Percentiles rank a stretch among this genome's conserved stretches.
Evolutionary conservation across 1,284 basidiomycete species (phyloP).

Genomic region (Cutaneotrichosporon mucoides): DNA sequence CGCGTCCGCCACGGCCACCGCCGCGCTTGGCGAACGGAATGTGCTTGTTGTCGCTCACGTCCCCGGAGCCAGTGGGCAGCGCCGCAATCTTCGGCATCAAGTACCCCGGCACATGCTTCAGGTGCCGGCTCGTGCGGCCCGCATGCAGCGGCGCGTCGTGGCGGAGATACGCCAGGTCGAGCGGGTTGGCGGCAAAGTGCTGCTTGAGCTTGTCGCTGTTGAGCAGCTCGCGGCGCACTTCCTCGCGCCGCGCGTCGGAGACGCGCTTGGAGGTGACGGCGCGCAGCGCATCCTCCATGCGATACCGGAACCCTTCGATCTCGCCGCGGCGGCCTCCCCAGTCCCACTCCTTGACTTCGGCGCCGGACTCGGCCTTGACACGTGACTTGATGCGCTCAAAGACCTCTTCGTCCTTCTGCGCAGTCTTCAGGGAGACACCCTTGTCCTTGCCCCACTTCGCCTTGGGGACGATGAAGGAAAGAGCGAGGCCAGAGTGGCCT

Average conservation of each 20-base stretch:
- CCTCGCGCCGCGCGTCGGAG: constrained; percentile 87
- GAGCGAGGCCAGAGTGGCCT: constrained; percentile 84
- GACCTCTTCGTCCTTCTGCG: constrained; percentile 69
- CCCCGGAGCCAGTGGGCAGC: constrained; percentile 37
- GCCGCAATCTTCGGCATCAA: constrained; percentile 76
- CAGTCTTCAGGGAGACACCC: constrained; percentile 56
- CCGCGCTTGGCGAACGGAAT: constrained; percentile 39
- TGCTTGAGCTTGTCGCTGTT: constrained; percentile 97
- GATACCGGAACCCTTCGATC: constrained; percentile 94
- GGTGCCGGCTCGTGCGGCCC: constrained; percentile 78
- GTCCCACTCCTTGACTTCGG: constrained; percentile 85
- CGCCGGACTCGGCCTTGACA: constrained; percentile 63
- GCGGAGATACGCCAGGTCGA: constrained; percentile 85
- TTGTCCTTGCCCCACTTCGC: constrained; percentile 71
- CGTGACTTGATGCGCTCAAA: constrained; percentile 73
- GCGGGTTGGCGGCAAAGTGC: constrained; percentile 96
- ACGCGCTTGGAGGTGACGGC: constrained; percentile 82
- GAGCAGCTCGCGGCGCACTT: constrained; percentile 87
- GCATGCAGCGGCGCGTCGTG: constrained; percentile 94
- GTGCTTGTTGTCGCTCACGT: constrained; percentile 34
- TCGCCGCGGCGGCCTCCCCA: constrained; percentile 74
- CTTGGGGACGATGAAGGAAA: constrained; percentile 81
- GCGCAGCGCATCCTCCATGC: constrained; percentile 93
- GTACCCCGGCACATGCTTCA: constrained; percentile 95
- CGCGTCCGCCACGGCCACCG: constrained; percentile 25